phyloP scores from a whole-genome alignment of 2,329 filamentous ascomycete species.

The Volutella citrinella region DNA sequence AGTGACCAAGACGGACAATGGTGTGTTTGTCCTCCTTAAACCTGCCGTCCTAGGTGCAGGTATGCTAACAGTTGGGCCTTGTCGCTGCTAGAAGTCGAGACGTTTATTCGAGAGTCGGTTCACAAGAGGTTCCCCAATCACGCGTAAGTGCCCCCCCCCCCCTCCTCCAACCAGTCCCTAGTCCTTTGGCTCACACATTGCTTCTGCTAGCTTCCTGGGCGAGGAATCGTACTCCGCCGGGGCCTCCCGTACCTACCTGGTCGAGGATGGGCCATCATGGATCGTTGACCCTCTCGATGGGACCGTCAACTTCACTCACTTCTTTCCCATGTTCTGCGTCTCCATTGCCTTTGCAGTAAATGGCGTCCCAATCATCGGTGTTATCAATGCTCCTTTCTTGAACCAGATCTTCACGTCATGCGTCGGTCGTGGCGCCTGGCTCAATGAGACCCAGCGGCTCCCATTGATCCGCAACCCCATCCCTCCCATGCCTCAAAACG shows the following conservation, averaged over 20 bases:
- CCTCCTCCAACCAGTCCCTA: not conserved
- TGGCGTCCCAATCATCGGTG: constrained; percentile 61
- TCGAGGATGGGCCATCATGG: constrained; percentile 65
- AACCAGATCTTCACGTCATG: constrained; percentile 68
- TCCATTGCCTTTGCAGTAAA: constrained; percentile 67
- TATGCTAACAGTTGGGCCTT: constrained; percentile 4
- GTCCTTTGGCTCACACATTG: constrained; percentile 1
- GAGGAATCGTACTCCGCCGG: constrained; percentile 74
- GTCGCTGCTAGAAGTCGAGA: constrained; percentile 59
- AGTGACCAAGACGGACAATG: constrained; percentile 73
- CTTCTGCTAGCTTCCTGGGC: constrained; percentile 61
- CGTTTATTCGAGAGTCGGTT: constrained; percentile 63
- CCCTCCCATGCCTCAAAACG: constrained; percentile 59
- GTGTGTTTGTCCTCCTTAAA: constrained; percentile 35
- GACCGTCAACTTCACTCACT: constrained; percentile 78
- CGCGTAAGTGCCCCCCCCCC: constrained; percentile 44
- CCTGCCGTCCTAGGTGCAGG: not conserved
- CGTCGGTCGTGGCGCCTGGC: constrained; percentile 63
- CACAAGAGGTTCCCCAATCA: constrained; percentile 60
- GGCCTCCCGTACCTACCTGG: constrained; percentile 64
- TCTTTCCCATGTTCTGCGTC: constrained; percentile 79
- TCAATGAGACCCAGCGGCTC: constrained; percentile 61
- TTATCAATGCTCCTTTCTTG: constrained; percentile 70
- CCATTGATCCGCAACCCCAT: constrained; percentile 62
- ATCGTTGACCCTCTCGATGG: constrained; percentile 75